These are phyloP conservation scores for Sporisorium scitamineum DNA, from an alignment of 1,284 basidiomycete species.

Conservation along the genomic window DNA sequence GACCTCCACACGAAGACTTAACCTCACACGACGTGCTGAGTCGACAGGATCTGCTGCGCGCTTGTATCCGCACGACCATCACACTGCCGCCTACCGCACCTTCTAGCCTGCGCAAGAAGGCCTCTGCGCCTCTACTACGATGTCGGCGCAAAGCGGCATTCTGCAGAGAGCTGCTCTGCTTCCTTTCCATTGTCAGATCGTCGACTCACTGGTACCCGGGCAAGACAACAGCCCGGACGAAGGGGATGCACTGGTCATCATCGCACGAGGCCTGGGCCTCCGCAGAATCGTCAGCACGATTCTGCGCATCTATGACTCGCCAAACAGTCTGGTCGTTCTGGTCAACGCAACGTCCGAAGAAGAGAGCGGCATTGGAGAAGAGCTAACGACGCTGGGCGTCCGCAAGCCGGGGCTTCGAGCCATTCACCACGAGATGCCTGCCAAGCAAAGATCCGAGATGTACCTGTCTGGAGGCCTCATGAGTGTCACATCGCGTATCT, in stretches of 20 bases:
- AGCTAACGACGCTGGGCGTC: slow-evolving; percentile 90
- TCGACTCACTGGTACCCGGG: slow-evolving; percentile 58
- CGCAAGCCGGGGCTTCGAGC: slow-evolving; percentile 85
- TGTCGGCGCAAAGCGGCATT: slow-evolving; percentile 26
- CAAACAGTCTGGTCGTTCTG: slow-evolving; percentile 81
- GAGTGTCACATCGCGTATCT: slow-evolving; percentile 90
- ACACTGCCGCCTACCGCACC: neutral
- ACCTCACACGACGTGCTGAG: neutral
- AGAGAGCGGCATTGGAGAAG: slow-evolving; percentile 89
- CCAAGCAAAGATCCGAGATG: slow-evolving; percentile 78
- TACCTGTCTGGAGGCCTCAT: slow-evolving; percentile 75
- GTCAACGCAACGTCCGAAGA: slow-evolving; percentile 89
- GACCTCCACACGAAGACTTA: neutral
- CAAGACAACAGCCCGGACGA: slow-evolving; percentile 58
- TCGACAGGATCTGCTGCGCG: neutral
- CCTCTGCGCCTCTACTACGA: slow-evolving; percentile 8
- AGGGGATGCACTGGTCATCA: slow-evolving; percentile 72
- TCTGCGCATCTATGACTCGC: slow-evolving; percentile 86
- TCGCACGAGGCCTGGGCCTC: slow-evolving; percentile 64
- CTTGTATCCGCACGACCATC: neutral
- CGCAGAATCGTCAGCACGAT: slow-evolving; percentile 62
- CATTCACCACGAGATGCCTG: slow-evolving; percentile 85
- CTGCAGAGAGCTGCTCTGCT: slow-evolving; percentile 49
- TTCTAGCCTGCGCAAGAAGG: neutral
- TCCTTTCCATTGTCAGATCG: slow-evolving; percentile 63